A percentile compares a stretch with the other conserved stretches of the same genome.
phyloP scores from a whole-genome alignment of 352 stramenopile genomes.

The Globisporangium iwayamae region DNA sequence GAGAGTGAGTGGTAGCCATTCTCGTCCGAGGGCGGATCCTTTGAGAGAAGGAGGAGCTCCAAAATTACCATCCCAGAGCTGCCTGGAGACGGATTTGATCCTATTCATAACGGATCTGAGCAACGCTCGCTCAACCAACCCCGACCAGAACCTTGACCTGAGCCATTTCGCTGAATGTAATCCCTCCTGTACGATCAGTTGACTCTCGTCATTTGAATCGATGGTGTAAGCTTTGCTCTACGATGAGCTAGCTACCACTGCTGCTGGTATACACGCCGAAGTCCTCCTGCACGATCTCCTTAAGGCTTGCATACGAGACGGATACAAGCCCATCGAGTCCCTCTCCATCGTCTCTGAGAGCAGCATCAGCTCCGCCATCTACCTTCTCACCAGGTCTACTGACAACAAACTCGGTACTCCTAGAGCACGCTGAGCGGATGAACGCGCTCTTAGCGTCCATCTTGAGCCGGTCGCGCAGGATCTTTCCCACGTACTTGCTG shows the following conservation, averaged over 20 bases:
- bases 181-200: too few species aligned
- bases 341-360: background rate
- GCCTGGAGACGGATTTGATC: too few species aligned
- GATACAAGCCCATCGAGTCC: background rate
- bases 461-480: conserved; percentile 52
- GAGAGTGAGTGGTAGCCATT: background rate
- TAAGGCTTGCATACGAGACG: conserved; percentile 38
- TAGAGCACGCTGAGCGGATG: conserved; percentile 24
- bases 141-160: too few species aligned
- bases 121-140: too few species aligned
- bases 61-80: too few species aligned
- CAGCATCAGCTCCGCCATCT: background rate
- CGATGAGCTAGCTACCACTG: background rate
- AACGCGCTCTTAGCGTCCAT: conserved; percentile 45
- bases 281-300: conserved; percentile 49
- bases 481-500: conserved; percentile 59
- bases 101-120: too few species aligned
- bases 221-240: background rate
- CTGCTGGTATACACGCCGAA: conserved; percentile 39
- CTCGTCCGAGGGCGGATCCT: background rate
- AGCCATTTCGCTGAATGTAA: too few species aligned
- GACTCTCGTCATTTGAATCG: background rate
- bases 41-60: background rate
- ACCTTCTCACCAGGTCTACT: background rate
- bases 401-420: conserved; percentile 10